Base-by-base conservation (phyloP, 495 filamentous ascomycete species). In the Penicillium simplicissimum region DNA sequence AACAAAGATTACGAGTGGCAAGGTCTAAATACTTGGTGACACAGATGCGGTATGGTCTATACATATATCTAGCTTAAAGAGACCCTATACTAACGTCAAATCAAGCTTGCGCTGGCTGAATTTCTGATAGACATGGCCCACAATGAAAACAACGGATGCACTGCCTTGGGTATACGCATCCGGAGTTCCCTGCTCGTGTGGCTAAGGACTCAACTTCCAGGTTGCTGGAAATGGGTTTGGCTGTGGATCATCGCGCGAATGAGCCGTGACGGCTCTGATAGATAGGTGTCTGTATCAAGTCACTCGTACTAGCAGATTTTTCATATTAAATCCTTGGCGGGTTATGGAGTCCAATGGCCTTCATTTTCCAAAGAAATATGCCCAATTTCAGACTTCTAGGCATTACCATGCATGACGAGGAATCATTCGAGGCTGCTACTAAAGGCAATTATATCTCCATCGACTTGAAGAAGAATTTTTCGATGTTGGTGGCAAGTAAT, bases 201-300 rank as follows among this genome's bases (percentile, higher is more conserved):
- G 60, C 37, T 40, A 71, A 21, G 77, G 75, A 0, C 68, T 67
- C 55, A 72, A 73, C 48, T 68, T 81, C 19, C 68, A 79, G 5
- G 74, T 82, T 3, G 78, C 77, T 8, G 77, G 73, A 0, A 70
- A 75, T 51, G 78, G 62, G 0, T 82, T 82, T 58, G 78, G 77
- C 1, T 73, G 72, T 57, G 79, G 79, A 5, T 78, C 74, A 11
- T 80, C 77, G 0, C 74, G 77, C 2, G 73, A 80, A 59, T 63
- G 78, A 23, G 78, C 79, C 1, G 73, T 78, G 1, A 68, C 62
- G 58, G 78, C 77, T 9, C 66, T 79, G 17, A 59, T 73, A 8
- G 74, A 72, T 56, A 58, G 34, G 60, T 43, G 14, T 35, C 5
- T 4, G 14, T 6, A 3, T 9, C 19, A 1, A 8, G 15, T 7